A percentile compares a stretch with the other conserved stretches of the same genome.
phyloP scores from a whole-genome alignment of 306 rosid genomes.

The Quillaja saponaria region DNA sequence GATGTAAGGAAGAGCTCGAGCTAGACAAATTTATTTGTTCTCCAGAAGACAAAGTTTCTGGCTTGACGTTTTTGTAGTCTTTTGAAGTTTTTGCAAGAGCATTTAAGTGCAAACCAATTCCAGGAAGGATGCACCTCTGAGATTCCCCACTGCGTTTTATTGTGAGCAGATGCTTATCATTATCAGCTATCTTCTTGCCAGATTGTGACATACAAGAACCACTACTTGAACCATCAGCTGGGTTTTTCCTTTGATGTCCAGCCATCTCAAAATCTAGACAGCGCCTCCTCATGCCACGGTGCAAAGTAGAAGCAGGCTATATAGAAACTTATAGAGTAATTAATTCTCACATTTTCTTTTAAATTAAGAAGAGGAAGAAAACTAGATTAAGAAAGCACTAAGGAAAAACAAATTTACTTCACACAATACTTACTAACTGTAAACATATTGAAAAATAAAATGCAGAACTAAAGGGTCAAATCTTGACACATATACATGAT shows the following conservation, averaged over 20 bases:
- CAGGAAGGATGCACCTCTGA: conserved; percentile 54
- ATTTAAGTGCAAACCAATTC: conserved; percentile 80
- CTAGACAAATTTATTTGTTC: conserved; percentile 43
- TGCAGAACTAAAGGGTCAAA: not conserved
- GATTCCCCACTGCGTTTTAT: conserved; percentile 46
- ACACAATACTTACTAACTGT: not conserved
- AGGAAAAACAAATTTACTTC: not conserved
- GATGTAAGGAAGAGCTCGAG: conserved; percentile 44
- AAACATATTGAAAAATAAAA: not conserved
- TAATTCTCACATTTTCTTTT: not conserved
- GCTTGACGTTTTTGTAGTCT: conserved; percentile 40
- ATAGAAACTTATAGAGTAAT: conserved; percentile 26
- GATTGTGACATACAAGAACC: conserved; percentile 44
- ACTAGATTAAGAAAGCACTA: not conserved
- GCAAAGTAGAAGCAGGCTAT: conserved; percentile 58
- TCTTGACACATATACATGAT: not conserved
- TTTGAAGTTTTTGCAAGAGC: conserved; percentile 63
- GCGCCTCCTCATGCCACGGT: conserved; percentile 75
- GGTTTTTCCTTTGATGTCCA: conserved; percentile 52
- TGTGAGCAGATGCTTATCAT: conserved; percentile 48
- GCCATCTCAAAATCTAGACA: conserved; percentile 83
- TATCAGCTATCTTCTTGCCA: conserved; percentile 42
- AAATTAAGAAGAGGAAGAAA: no score
- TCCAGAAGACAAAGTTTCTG: conserved; percentile 47
- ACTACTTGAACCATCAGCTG: conserved; percentile 43